phyloP scores from a whole-genome alignment of 2,329 filamentous ascomycete genomes.

The Elsinoe australis region DNA sequence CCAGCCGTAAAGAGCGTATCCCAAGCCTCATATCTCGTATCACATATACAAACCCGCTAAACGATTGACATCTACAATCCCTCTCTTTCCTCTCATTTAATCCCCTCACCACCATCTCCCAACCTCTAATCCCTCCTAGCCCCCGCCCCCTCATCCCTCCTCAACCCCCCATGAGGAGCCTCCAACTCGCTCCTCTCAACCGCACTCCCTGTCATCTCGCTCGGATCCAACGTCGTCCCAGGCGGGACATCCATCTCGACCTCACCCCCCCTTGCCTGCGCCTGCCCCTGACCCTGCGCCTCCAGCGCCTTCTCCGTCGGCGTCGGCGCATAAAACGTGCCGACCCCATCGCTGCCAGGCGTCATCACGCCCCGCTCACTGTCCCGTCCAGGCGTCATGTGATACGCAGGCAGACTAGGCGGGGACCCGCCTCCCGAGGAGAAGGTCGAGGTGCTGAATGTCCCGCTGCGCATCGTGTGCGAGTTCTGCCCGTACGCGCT shows the following conservation, averaged over 20 bases:
- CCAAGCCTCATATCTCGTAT: too few species aligned
- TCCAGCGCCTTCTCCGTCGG: slow-evolving; percentile 4
- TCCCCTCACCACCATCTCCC: too few species aligned
- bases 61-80: too few species aligned
- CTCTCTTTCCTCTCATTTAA: background rate
- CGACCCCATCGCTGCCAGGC: background rate
- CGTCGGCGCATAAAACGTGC: slow-evolving; percentile 13
- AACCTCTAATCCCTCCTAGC: slow-evolving; percentile 2
- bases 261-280: background rate
- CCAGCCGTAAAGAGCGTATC: too few species aligned
- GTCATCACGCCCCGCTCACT: slow-evolving; percentile 1
- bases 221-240: background rate
- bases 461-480: slow-evolving; percentile 3
- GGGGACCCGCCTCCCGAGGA: background rate
- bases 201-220: background rate
- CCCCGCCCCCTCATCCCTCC: background rate
- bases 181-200: slow-evolving; percentile 2
- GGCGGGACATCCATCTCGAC: background rate
- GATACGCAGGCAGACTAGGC: background rate
- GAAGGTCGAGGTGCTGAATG: background rate
- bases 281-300: slow-evolving; percentile 7
- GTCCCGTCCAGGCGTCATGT: slow-evolving; percentile 8
- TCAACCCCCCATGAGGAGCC: background rate
- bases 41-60: too few species aligned
- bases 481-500: background rate